Percentiles rank a stretch among this genome's conserved stretches.
Conservation (phyloP, 768 basidiomycete species). For the Trametes coccinea region DNA sequence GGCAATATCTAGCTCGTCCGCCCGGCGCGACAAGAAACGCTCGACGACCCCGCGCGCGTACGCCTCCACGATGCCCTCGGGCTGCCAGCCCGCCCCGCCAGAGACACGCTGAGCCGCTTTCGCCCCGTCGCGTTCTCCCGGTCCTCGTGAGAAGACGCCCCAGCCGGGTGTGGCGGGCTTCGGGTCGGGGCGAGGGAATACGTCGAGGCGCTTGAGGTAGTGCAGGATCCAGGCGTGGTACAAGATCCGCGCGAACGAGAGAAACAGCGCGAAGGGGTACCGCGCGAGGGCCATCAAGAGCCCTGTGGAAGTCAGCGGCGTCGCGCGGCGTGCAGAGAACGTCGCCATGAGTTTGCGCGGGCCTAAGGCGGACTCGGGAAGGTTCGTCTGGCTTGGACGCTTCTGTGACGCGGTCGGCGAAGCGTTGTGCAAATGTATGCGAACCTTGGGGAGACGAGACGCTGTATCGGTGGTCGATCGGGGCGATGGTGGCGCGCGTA, state of each 20-base stretch:
- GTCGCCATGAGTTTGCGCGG: conserved; percentile 55
- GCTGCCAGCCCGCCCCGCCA: conserved; percentile 39
- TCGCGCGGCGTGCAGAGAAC: conserved; percentile 36
- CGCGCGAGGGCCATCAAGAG: conserved; percentile 41
- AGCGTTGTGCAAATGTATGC: conserved; percentile 35
- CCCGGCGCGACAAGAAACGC: conserved; percentile 38
- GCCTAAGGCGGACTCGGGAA: conserved; percentile 23
- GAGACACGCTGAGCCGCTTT: conserved; percentile 26
- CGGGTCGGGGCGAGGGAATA: conserved; percentile 63
- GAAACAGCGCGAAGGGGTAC: conserved; percentile 54
- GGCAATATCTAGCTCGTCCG: conserved; percentile 34
- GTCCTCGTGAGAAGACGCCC: not conserved
- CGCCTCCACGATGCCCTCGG: conserved; percentile 32
- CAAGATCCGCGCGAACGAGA: conserved; percentile 60
- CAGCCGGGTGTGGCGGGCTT: conserved; percentile 29
- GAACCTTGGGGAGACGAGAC: conserved; percentile 38
- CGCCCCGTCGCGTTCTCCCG: not conserved
- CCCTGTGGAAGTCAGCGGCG: conserved; percentile 42
- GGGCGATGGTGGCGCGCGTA: conserved; percentile 47
- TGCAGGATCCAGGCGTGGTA: conserved; percentile 62
- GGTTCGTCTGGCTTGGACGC: conserved; percentile 31
- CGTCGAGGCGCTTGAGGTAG: conserved; percentile 54
- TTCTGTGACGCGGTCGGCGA: not conserved
- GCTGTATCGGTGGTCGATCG: conserved; percentile 20
- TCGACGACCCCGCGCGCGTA: conserved; percentile 33